Conservation (phyloP, 306 rosid species). For the Lathyrus tuberosus region DNA sequence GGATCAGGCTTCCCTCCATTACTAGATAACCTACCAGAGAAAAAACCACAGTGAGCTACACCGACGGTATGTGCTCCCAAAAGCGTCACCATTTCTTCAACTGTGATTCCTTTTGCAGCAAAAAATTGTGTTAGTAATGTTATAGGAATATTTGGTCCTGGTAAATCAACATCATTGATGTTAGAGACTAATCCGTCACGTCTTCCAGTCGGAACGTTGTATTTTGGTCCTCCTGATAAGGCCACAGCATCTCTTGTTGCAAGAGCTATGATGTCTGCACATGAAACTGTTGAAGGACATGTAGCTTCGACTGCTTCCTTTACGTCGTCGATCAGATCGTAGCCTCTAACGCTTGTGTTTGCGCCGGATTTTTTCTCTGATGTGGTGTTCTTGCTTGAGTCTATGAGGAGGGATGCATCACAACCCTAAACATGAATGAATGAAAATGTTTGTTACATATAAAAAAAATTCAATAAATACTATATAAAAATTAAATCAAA, state of each 20-base stretch:
- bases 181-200: slow-evolving; percentile 50
- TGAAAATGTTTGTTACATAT: too few relatives aligned
- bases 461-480: not conserved
- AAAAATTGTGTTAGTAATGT: slow-evolving; percentile 6
- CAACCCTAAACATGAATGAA: slow-evolving; percentile 49
- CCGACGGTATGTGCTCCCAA: slow-evolving; percentile 66
- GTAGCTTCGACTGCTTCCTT: slow-evolving; percentile 48
- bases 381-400: slow-evolving; percentile 28
- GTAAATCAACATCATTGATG: slow-evolving; percentile 27
- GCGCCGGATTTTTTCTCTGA: slow-evolving; percentile 43
- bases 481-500: not conserved
- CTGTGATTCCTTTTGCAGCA: slow-evolving; percentile 34
- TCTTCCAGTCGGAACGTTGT: slow-evolving; percentile 51
- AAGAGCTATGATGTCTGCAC: slow-evolving; percentile 63
- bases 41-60: slow-evolving; percentile 47
- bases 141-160: slow-evolving; percentile 42
- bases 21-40: slow-evolving; percentile 35
- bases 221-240: slow-evolving; percentile 57
- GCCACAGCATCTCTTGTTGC: slow-evolving; percentile 59
- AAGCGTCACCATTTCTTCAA: slow-evolving; percentile 58
- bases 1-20: slow-evolving; percentile 45
- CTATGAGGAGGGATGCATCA: slow-evolving; percentile 64
- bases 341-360: slow-evolving; percentile 48
- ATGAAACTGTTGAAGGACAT: slow-evolving; percentile 62
- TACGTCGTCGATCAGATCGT: slow-evolving; percentile 50